Conservation (phyloP, 2,329 filamentous ascomycete species). For the Calonectria hongkongensis region DNA sequence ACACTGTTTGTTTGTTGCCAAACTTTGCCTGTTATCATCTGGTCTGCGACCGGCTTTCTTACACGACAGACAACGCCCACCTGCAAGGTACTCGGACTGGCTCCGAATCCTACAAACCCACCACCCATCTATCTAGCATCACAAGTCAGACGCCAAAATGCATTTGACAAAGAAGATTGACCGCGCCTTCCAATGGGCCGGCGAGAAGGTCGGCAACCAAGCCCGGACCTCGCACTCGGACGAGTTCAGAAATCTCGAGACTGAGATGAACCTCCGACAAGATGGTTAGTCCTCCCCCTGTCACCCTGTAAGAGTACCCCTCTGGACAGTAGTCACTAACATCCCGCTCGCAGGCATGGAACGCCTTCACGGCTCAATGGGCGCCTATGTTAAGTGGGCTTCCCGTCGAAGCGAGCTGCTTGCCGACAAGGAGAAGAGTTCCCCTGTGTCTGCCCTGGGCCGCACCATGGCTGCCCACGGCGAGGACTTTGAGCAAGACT, state of each 20-base stretch:
- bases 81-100: slow-evolving; percentile 49
- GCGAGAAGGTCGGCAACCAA: slow-evolving; percentile 96
- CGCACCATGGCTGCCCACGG: slow-evolving; percentile 91
- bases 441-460: slow-evolving; percentile 87
- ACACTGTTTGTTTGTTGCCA: slow-evolving; percentile 18
- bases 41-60: slow-evolving; percentile 26
- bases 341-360: slow-evolving; percentile 82
- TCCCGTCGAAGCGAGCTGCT: slow-evolving; percentile 86
- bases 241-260: slow-evolving; percentile 92
- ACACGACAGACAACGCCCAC: slow-evolving; percentile 38
- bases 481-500: slow-evolving; percentile 93
- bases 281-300: slow-evolving; percentile 77
- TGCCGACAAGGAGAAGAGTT: slow-evolving; percentile 90
- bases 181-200: slow-evolving; percentile 97
- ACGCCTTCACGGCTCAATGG: slow-evolving; percentile 90
- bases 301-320: not conserved
- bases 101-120: slow-evolving; percentile 43
- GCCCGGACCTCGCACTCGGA: slow-evolving; percentile 90
- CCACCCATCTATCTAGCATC: slow-evolving; percentile 1
- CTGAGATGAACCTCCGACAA: slow-evolving; percentile 91
- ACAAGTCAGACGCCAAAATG: slow-evolving; percentile 61
- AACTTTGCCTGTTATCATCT: slow-evolving; percentile 3
- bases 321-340: slow-evolving; percentile 36
- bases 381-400: slow-evolving; percentile 89
- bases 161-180: slow-evolving; percentile 89